Conservation (phyloP, 495 filamentous ascomycete genomes). For the Talaromyces trachyspermus region DNA sequence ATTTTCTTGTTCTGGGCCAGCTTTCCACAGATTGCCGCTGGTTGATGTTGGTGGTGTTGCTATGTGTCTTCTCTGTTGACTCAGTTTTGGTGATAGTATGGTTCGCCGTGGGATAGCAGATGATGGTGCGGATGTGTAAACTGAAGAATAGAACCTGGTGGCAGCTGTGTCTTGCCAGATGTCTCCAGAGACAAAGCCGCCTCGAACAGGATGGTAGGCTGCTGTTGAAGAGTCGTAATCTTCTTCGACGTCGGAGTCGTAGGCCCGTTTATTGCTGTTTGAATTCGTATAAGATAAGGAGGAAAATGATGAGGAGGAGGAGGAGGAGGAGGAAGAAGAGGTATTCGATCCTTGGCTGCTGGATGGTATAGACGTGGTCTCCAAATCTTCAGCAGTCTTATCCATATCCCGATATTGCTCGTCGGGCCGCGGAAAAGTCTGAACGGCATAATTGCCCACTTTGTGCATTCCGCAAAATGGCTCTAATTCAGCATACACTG, state of each 20-base stretch:
- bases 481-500: slow-evolving; percentile 46
- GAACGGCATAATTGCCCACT: slow-evolving; percentile 37
- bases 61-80: slow-evolving; percentile 26
- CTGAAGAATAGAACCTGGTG: background rate
- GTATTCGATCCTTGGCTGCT: slow-evolving; percentile 38
- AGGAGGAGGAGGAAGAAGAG: slow-evolving; percentile 16
- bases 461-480: slow-evolving; percentile 74
- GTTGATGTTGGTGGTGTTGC: background rate
- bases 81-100: slow-evolving; percentile 28
- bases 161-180: slow-evolving; percentile 10
- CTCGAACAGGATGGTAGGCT: background rate
- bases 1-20: slow-evolving; percentile 7
- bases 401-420: slow-evolving; percentile 8
- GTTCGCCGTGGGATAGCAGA: slow-evolving; percentile 15
- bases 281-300: no score
- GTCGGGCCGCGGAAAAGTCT: slow-evolving; percentile 13
- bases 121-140: background rate
- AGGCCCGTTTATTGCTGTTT: slow-evolving; percentile 38
- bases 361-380: slow-evolving; percentile 33
- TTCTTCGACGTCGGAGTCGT: slow-evolving; percentile 10
- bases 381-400: slow-evolving; percentile 26
- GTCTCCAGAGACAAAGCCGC: background rate
- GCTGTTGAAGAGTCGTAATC: slow-evolving; percentile 8
- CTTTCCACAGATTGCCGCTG: background rate
- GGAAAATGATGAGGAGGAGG: no score